Evolutionary conservation across 2,329 filamentous ascomycete species (phyloP), one percentile per base, ranked within the genome.

Genomic region (Zymoseptoria crescenta): DNA sequence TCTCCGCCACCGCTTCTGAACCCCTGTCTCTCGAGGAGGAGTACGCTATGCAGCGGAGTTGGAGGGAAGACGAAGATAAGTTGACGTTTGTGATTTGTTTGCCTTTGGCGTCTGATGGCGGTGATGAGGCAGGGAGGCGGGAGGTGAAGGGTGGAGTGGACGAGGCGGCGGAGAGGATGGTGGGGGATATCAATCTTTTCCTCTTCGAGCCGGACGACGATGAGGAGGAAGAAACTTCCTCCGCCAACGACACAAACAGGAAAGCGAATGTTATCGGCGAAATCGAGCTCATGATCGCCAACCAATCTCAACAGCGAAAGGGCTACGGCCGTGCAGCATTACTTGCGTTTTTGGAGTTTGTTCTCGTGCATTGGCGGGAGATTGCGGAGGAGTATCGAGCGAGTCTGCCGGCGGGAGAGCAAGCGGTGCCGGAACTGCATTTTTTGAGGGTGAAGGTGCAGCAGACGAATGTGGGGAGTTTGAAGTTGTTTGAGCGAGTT

Each of bases 1-100:
- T 88, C 76, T 80, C 85, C 74, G 87, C 88, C 56, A 97, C 93
- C 0, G 91, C 93, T 0, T 96, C 92, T 0, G 91, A 96, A 63
- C 89, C 87, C 0, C 81, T 97, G 55, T 86, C 83, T 0, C 78
- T 96, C 0, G 79, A 84, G 0, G 87, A 96, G 70, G 93, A 97
- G 78, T 91, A 94, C 74, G 83, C 84, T 54, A 97, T 96, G 86
- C 93, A 96, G 74, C 76, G 77, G n/a, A 90, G 86, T 64, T 97
- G 93, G 93, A 86, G 91, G 45, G 77, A 77, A 20, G 89, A 94
- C 49, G 74, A 77, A 27, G 92, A 97, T 75, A 97, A 97, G 76
- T 74, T 97, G 62, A 97, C 93, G 0, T 97, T 96, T 67, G 96
- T 97, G 71, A 75, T 89, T 56, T 96, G 91, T 70, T 76, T 79